Evolutionary conservation across 2,329 filamentous ascomycete species (phyloP).

Genomic region (Coleophoma eucalyptorum): DNA sequence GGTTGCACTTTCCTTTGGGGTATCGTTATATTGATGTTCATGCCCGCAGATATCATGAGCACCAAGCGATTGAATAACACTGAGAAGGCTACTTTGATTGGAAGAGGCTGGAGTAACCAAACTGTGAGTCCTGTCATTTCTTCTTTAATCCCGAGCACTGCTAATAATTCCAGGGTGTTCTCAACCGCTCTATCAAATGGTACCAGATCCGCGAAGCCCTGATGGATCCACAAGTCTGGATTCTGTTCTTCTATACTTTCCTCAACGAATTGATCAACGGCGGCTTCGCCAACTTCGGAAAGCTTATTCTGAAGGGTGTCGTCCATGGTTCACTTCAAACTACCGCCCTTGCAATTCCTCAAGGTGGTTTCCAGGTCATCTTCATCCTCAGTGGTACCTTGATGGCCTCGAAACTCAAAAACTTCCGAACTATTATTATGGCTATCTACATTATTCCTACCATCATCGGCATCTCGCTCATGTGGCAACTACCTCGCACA

Average conservation of each 20-base stretch:
- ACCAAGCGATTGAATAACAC: slow-evolving; percentile 37
- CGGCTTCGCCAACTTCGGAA: slow-evolving; percentile 50
- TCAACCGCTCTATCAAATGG: slow-evolving; percentile 12
- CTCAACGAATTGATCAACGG: slow-evolving; percentile 51
- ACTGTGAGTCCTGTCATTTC: slow-evolving; percentile 17
- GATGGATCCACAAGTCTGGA: slow-evolving; percentile 39
- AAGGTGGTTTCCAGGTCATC: slow-evolving; percentile 49
- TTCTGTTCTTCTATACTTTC: slow-evolving; percentile 40
- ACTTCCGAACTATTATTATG: slow-evolving; percentile 39
- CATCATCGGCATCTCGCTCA: slow-evolving; percentile 23
- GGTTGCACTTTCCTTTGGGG: slow-evolving; percentile 39
- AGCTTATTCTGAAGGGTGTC: slow-evolving; percentile 49
- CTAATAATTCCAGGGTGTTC: slow-evolving; percentile 28
- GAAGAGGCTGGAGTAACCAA: slow-evolving; percentile 29
- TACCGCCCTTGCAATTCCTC: slow-evolving; percentile 49
- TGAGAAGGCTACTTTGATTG: slow-evolving; percentile 39
- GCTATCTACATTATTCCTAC: slow-evolving; percentile 25
- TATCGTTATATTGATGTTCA: slow-evolving; percentile 31
- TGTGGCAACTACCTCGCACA: slow-evolving; percentile 21
- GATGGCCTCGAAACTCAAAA: slow-evolving; percentile 45
- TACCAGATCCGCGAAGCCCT: slow-evolving; percentile 44
- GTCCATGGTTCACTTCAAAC: slow-evolving; percentile 39
- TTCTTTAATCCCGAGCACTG: neutral
- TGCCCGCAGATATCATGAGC: slow-evolving; percentile 38
- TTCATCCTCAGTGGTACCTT: slow-evolving; percentile 49